Percentiles rank a stretch among this genome's conserved stretches.
Evolutionary conservation across 2,329 filamentous ascomycete species (phyloP).

Genomic region (Daldinia eschscholtzii): DNA sequence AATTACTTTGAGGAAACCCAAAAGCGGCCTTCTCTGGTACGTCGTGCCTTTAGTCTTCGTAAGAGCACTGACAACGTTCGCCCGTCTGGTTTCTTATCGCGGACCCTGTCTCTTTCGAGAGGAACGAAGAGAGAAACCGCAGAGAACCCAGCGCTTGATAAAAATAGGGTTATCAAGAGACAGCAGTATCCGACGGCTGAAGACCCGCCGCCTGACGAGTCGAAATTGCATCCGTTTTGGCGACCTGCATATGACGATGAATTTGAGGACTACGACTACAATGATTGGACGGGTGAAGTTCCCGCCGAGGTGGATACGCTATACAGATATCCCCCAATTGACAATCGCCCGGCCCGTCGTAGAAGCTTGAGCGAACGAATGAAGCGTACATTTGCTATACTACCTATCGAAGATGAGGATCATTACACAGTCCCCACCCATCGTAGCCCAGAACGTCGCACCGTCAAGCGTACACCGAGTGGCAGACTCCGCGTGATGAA

Average conservation of each 20-base stretch:
- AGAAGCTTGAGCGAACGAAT: constrained; percentile 66
- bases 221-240: constrained; percentile 72
- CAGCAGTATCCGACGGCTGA: constrained; percentile 58
- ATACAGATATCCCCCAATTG: constrained; percentile 62
- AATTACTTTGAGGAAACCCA: constrained; percentile 65
- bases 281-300: constrained; percentile 49
- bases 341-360: constrained; percentile 60
- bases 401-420: constrained; percentile 63
- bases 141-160: constrained; percentile 48
- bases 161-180: constrained; percentile 49
- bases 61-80: constrained; percentile 62
- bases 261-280: constrained; percentile 49
- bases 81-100: constrained; percentile 60
- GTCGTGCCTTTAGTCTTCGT: constrained; percentile 65
- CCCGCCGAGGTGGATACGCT: constrained; percentile 55
- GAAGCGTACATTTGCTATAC: constrained; percentile 71
- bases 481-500: constrained; percentile 71
- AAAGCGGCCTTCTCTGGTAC: constrained; percentile 66
- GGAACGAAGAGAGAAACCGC: constrained; percentile 52
- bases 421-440: constrained; percentile 52
- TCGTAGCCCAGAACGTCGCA: constrained; percentile 64
- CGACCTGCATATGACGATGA: constrained; percentile 62
- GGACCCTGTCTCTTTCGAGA: constrained; percentile 67
- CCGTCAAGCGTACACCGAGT: constrained; percentile 69
- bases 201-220: constrained; percentile 63